Evolutionary conservation across 1,139 yeast species (phyloP).

Genomic region (Protomyces pachydermus): DNA sequence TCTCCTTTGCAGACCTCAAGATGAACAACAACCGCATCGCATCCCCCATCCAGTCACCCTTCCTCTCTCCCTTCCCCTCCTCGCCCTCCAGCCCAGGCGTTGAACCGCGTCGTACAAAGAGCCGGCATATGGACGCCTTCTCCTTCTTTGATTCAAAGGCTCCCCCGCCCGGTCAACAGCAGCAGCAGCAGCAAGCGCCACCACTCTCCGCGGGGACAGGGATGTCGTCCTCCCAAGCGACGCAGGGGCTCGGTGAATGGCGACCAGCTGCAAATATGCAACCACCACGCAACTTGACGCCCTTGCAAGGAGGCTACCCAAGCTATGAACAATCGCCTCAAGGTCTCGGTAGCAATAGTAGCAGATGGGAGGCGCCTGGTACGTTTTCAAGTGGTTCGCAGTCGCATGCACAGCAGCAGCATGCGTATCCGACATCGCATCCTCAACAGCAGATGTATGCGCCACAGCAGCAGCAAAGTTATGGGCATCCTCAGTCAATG

Average conservation of each 20-base stretch:
- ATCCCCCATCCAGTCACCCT: constrained; percentile 21
- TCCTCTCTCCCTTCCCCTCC: constrained; percentile 21
- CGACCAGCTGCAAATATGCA: not conserved
- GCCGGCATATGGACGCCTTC: constrained; percentile 25
- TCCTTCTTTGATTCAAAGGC: constrained; percentile 25
- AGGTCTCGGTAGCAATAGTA: not conserved
- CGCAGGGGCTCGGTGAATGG: not conserved
- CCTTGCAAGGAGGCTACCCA: not conserved
- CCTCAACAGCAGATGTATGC: not conserved
- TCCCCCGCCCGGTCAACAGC: not conserved
- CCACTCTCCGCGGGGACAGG: not conserved
- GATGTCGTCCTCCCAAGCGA: not conserved
- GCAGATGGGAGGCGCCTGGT: constrained; percentile 2
- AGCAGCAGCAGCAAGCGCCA: not conserved
- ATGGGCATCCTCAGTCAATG: not conserved
- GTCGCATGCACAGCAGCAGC: not conserved
- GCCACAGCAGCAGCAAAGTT: not conserved
- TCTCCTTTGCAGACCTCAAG: constrained; percentile 22
- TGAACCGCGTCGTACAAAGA: constrained; percentile 21
- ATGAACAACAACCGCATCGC: constrained; percentile 13
- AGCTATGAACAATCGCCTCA: not conserved
- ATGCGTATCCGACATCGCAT: not conserved
- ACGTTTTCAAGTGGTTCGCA: not conserved
- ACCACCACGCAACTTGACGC: not conserved
- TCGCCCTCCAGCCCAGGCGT: constrained; percentile 19